Base-by-base conservation (phyloP, 176 grass and related monocot genomes). In the Juncus effusus region DNA sequence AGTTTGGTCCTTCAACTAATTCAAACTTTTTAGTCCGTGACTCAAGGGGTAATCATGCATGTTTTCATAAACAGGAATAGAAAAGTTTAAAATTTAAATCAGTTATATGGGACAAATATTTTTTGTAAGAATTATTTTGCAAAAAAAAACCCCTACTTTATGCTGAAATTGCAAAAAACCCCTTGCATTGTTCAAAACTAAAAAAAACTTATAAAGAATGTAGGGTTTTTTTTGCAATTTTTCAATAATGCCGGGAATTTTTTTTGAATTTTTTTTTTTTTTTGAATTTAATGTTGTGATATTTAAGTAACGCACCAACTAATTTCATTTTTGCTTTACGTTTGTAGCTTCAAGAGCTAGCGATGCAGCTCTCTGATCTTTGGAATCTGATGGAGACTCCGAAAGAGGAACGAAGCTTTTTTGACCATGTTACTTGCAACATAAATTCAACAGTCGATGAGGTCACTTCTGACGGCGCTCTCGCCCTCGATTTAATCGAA, bases 381-480 rank as follows among this genome's bases (percentile, higher is more conserved):
- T 99, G 95, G 95, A 87, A 99, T 85, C 88, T 99, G 68, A 99
- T 99, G 95, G 95, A 94, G 67, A 90, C 89, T 39, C 86, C 85
- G 9, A 56, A 63, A 63, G 83, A 90, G 86, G 89, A 99, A 83
- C 81, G 81, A 77, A 80, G 42, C 36, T 78, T 90, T 77, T 90
- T 99, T 76, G 70, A 86, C 80, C 95, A 99, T 78, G 89, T 99
- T 16, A 99, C 89, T 36, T 99, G 89, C 62, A 85, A 99, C 61
- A 82, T 85, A 70, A 87, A 80, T 73, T 66, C 83, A 63, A 90
- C 68, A 63, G 89, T 90, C 53, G 83, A 94, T 74, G 78, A 99
- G 58, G 95, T 94, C 42, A 99, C 83, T 63, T 78, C 77, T 60
- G 89, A 89, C 70, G 89, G 89, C 57, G 76, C 95, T 63, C 86